Conservation (phyloP, 306 rosid species). For the Cucumis melo region DNA sequence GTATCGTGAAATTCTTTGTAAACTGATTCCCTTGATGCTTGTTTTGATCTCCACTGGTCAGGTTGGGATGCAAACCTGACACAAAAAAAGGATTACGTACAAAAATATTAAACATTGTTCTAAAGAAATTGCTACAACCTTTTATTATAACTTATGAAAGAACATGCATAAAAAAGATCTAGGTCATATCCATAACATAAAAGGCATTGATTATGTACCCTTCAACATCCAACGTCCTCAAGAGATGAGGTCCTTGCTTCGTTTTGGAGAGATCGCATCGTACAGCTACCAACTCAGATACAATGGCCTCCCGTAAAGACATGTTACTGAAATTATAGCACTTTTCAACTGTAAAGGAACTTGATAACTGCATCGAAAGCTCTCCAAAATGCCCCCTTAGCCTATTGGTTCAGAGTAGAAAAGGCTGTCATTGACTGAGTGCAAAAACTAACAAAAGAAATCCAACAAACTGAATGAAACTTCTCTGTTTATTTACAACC, state of each 20-base stretch:
- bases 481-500: not conserved
- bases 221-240: constrained; percentile 70
- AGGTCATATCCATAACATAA: not conserved
- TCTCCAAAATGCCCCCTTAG: constrained; percentile 70
- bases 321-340: constrained; percentile 56
- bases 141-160: not conserved
- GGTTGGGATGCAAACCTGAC: constrained; percentile 63
- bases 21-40: constrained; percentile 62
- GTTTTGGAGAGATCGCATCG: constrained; percentile 64
- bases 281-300: constrained; percentile 54
- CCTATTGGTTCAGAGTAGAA: constrained; percentile 34
- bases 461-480: not conserved
- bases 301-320: constrained; percentile 66
- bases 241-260: constrained; percentile 75
- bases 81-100: constrained; percentile 8
- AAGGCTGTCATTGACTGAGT: not conserved
- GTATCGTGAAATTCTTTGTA: constrained; percentile 47
- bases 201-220: constrained; percentile 27
- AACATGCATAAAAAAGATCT: not conserved
- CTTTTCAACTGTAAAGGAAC: constrained; percentile 73
- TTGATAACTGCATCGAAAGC: constrained; percentile 48
- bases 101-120: not conserved
- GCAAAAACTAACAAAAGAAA: not conserved
- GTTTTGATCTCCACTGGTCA: constrained; percentile 84
- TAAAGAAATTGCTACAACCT: constrained; percentile 1